Evolutionary conservation across 1,284 basidiomycete genomes (phyloP), one percentile per base, ranked within the genome.

Genomic region (Blastosporella zonata): DNA sequence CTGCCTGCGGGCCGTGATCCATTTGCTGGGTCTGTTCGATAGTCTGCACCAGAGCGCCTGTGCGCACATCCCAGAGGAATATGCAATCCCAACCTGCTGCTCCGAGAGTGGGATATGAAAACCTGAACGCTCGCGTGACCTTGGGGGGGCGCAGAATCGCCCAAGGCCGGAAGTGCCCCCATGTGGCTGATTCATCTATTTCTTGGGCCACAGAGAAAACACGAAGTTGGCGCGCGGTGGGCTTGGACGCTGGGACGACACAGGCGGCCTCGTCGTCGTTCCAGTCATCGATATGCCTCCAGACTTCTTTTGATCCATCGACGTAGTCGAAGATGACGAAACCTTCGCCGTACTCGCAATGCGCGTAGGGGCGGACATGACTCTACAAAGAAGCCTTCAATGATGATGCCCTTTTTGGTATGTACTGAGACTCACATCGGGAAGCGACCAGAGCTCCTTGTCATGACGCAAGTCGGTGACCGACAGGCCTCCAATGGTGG

Each of bases 281-380:
- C 39, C 39, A 60, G 38, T 72, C 66, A 1, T 59, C 29, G 33
- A 52, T 18, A 36, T 55, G 72, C 15, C 81, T 70, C 88, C 88
- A 90, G 12, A 90, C 77, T 62, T 90, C 87, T 53, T 84, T 82
- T 46, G 62, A 58, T 2, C 75, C 72, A 27, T 72, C 73, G 10
- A 64, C 44, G 17, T 84, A 77, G 56, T 88, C 84, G 59, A 88
- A 87, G 41, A 89, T 66, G 40, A 89, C 66, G 59, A 77, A 88
- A 6, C 87, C 87, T 28, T 76, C 67, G n/a, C 72, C 78, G 56
- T 88, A 90, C 62, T 90, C 88, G 58, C 80, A 77, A 59, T 90
- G 88, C 0, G 86, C 85, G 47, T 71, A 78, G 4, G 58, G 56
- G n/a, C 74, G 73, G 15, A 81, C 76, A 59, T 83, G 75, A 9